A percentile compares a stretch with the other conserved stretches of the same genome.
phyloP scores from a whole-genome alignment of 805 yeast genomes.

The Candida loeiensis region DNA sequence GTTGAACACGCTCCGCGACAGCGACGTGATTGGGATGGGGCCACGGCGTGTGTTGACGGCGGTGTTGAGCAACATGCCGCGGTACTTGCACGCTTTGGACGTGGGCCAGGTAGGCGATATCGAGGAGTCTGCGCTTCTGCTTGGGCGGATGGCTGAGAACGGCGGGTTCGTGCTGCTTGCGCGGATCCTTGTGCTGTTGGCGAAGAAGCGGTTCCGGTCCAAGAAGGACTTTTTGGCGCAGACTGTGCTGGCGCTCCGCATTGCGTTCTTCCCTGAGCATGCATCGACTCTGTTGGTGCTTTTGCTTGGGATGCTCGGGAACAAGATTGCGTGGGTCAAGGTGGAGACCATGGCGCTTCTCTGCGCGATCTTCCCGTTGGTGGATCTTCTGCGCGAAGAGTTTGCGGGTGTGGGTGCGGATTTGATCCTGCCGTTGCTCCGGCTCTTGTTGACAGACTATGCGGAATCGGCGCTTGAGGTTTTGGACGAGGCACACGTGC shows the following conservation, averaged over 20 bases:
- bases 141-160: slow-evolving; percentile 59
- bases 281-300: slow-evolving; percentile 74
- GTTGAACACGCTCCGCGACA: slow-evolving; percentile 61
- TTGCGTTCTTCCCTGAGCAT: slow-evolving; percentile 66
- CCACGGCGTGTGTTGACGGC: slow-evolving; percentile 68
- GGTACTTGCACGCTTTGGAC: slow-evolving; percentile 80
- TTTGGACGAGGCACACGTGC: slow-evolving; percentile 74
- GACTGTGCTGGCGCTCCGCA: slow-evolving; percentile 64
- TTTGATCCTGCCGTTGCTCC: slow-evolving; percentile 80
- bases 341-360: slow-evolving; percentile 74
- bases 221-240: slow-evolving; percentile 86
- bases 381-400: slow-evolving; percentile 73
- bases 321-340: slow-evolving; percentile 75
- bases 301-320: slow-evolving; percentile 73
- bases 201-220: slow-evolving; percentile 80
- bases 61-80: slow-evolving; percentile 73
- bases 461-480: slow-evolving; percentile 90
- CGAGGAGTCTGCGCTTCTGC: slow-evolving; percentile 38
- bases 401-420: slow-evolving; percentile 94
- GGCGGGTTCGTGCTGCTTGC: slow-evolving; percentile 57
- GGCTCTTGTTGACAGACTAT: slow-evolving; percentile 75
- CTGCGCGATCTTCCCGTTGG: slow-evolving; percentile 68
- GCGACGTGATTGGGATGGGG: slow-evolving; percentile 73
- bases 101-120: slow-evolving; percentile 16
- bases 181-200: slow-evolving; percentile 69